A percentile compares a stretch with the other conserved stretches of the same genome.
These are phyloP conservation scores for Marasmius fiardii DNA, from an alignment of 1,284 basidiomycete species.

Conservation along the genomic window DNA sequence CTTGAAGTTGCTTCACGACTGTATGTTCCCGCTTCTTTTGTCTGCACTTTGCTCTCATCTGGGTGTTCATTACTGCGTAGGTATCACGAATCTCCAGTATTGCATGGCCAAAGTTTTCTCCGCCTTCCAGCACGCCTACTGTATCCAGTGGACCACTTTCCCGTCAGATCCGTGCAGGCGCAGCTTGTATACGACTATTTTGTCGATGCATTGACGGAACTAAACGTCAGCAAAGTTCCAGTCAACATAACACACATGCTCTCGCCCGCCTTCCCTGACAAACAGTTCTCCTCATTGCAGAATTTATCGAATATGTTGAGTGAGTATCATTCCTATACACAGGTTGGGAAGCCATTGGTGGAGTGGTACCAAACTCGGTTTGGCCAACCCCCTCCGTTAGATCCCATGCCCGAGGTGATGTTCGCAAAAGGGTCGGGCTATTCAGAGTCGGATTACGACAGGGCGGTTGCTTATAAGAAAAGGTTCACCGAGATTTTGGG, in stretches of 20 bases:
- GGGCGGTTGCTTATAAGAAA: slow-evolving; percentile 22
- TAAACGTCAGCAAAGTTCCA: slow-evolving; percentile 21
- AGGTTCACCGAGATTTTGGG: slow-evolving; percentile 22
- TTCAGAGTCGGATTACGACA: slow-evolving; percentile 22
- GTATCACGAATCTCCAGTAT: slow-evolving; percentile 26
- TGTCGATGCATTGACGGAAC: slow-evolving; percentile 19
- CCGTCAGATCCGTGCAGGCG: slow-evolving; percentile 24
- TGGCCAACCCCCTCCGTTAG: slow-evolving; percentile 23
- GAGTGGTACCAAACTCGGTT: slow-evolving; percentile 19
- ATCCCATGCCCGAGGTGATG: slow-evolving; percentile 26
- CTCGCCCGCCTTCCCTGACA: slow-evolving; percentile 25
- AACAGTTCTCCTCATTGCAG: slow-evolving; percentile 25
- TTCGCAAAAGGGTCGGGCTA: slow-evolving; percentile 23
- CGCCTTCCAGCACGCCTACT: slow-evolving; percentile 26
- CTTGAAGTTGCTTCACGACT: slow-evolving; percentile 22
- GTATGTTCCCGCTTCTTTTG: slow-evolving; percentile 16
- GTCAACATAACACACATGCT: slow-evolving; percentile 27
- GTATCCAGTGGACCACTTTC: slow-evolving; percentile 33
- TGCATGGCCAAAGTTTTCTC: slow-evolving; percentile 17
- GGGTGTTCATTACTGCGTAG: slow-evolving; percentile 12
- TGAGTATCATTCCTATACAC: slow-evolving; percentile 30
- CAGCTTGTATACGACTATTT: slow-evolving; percentile 29
- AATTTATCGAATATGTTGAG: slow-evolving; percentile 26
- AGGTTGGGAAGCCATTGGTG: slow-evolving; percentile 27
- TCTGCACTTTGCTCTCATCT: background rate